Evolutionary conservation across 192 early-diverging fungal species (phyloP).

Genomic region (Dissophora globulifera): DNA sequence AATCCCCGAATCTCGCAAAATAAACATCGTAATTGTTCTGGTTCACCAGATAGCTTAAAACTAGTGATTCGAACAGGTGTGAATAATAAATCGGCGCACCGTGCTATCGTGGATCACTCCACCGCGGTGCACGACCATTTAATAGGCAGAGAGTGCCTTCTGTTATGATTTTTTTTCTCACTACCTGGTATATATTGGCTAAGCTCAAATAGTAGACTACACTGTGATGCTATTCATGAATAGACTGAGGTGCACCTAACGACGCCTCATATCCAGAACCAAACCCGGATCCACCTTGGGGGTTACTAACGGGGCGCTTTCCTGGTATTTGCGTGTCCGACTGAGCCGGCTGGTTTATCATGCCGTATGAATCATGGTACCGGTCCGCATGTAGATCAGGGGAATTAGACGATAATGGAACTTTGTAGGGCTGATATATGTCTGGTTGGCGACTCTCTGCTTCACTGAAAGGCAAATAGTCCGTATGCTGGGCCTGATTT

Average conservation of each 20-base stretch:
- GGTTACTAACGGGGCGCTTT: conserved; percentile 1
- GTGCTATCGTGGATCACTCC: no score
- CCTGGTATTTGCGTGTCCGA: not conserved
- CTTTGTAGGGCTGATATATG: not conserved
- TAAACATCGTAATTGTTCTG: no score
- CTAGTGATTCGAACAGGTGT: no score
- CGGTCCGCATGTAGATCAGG: not conserved
- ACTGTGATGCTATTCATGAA: conserved; percentile 1
- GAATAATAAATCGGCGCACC: no score
- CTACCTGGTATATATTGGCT: no score
- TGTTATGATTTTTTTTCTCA: no score
- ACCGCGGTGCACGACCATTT: no score
- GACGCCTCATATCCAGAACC: not conserved
- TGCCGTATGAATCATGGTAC: conserved; percentile 17
- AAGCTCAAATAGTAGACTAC: no score
- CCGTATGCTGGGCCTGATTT: conserved; percentile 4
- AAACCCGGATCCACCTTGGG: conserved; percentile 3
- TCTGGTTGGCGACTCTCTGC: not conserved
- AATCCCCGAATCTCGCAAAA: no score
- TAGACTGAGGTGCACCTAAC: conserved; percentile 10
- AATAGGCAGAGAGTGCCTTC: no score
- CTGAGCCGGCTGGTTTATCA: not conserved
- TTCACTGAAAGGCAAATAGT: not conserved
- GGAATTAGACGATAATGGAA: not conserved
- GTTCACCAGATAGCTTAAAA: no score